phyloP scores from a whole-genome alignment of 176 grass and related monocot species.

The Aegilops sharonensis region DNA sequence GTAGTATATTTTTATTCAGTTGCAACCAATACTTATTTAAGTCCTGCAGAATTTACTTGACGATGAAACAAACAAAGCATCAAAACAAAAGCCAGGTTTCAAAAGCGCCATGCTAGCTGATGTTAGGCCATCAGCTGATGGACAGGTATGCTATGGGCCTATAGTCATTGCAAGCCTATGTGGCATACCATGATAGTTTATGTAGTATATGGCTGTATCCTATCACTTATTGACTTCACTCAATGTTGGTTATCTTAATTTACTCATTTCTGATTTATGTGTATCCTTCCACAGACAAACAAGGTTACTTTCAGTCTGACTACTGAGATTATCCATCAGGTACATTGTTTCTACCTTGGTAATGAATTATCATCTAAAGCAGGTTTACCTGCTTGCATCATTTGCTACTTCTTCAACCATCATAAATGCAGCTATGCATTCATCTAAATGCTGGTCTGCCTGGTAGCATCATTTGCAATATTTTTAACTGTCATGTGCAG shows the following conservation, averaged over 20 bases:
- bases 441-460: neutral
- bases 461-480: neutral
- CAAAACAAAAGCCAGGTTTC: constrained; percentile 84
- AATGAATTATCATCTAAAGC: neutral
- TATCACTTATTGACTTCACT: constrained; percentile 6
- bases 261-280: constrained; percentile 26
- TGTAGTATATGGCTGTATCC: constrained; percentile 19
- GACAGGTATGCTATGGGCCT: constrained; percentile 63
- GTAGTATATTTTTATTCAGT: neutral
- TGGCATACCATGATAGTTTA: neutral
- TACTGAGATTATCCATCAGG: constrained; percentile 93
- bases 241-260: constrained; percentile 27
- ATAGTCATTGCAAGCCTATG: neutral
- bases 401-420: neutral
- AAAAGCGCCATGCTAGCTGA: constrained; percentile 93
- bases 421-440: neutral
- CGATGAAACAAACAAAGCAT: constrained; percentile 53
- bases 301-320: constrained; percentile 95
- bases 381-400: neutral
- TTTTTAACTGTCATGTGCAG: neutral
- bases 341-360: constrained; percentile 33
- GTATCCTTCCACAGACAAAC: constrained; percentile 72
- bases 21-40: constrained; percentile 25
- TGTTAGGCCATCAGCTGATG: constrained; percentile 89
- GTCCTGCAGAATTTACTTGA: constrained; percentile 82